Evolutionary conservation across 2,329 filamentous ascomycete genomes (phyloP), one percentile per base, ranked within the genome.

Genomic region (Neofusicoccum kwambonambiense): DNA sequence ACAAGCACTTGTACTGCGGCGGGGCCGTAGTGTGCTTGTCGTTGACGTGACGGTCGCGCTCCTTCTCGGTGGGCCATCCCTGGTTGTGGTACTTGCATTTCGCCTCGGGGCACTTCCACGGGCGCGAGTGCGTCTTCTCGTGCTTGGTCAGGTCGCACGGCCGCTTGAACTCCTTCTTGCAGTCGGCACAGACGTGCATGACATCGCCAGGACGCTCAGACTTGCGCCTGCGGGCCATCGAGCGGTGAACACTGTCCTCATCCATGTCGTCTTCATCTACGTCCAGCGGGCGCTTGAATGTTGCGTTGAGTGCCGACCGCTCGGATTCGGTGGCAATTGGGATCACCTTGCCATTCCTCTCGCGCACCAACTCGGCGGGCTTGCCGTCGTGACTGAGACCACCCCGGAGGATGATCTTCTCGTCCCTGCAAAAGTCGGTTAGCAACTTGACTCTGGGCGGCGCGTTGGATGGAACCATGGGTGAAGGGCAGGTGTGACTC

Each of bases 131-230:
- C 0, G 94, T 98, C 84, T 98, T 99, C 81, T 96, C 91, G 79
- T 99, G 95, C 83, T 98, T 98, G 70, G 93, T 97, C 66, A 98
- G 83, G 77, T 99, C 95, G 78, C 95, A 98, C n/a, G 92, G 92
- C 67, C 95, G 89, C 80, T 95, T 96, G 82, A 98, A 98, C 78
- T 94, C 88, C 80, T 97, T 97, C 77, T 87, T 88, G 80, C 65
- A 66, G 74, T 93, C 87, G 68, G 85, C 85, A 83, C 92, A 96
- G 71, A 87, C 87, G 79, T 94, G 90, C 54, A 91, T 88, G 57
- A 94, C 87, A 77, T 96, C 90, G 78, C 94, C 91, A 5, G 91
- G 90, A 60, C 88, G 90, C 41, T 92, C 92, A 66, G 94, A 94
- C 87, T 97, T 96, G 86, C 96, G 96, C 70, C 93, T 90, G 65